A percentile compares a stretch with the other conserved stretches of the same genome.
These are phyloP conservation scores for Blastomyces emzantsi DNA, from an alignment of 2,329 filamentous ascomycete genomes.

Conservation along the genomic window DNA sequence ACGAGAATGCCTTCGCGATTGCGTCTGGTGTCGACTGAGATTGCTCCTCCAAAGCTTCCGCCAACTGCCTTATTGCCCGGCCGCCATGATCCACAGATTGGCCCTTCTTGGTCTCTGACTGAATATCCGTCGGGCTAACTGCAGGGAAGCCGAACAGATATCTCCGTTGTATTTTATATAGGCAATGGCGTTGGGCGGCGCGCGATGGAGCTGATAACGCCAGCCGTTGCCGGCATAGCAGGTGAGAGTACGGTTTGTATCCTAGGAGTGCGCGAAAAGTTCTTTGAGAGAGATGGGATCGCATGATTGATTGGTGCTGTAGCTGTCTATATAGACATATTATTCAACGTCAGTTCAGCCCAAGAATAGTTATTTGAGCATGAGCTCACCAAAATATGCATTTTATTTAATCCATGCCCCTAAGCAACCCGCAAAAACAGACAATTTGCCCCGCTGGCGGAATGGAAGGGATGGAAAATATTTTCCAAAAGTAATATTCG, in stretches of 20 bases:
- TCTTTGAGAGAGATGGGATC: slow-evolving; percentile 36
- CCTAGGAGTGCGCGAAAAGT: slow-evolving; percentile 39
- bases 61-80: slow-evolving; percentile 59
- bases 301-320: slow-evolving; percentile 26
- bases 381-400: slow-evolving; percentile 10
- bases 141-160: slow-evolving; percentile 51
- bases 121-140: slow-evolving; percentile 34
- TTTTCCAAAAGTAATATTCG: not conserved
- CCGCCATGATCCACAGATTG: slow-evolving; percentile 43
- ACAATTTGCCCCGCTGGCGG: not conserved
- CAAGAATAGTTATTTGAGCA: not conserved
- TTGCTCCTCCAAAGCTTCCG: slow-evolving; percentile 52
- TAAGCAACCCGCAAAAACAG: not conserved
- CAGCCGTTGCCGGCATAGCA: slow-evolving; percentile 30
- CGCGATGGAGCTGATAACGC: slow-evolving; percentile 25
- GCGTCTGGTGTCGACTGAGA: slow-evolving; percentile 54
- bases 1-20: slow-evolving; percentile 55
- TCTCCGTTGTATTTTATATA: slow-evolving; percentile 37
- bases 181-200: slow-evolving; percentile 24
- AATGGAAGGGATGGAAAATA: not conserved
- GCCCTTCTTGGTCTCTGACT: slow-evolving; percentile 28
- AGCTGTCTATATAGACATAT: not conserved
- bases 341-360: not conserved
- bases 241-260: slow-evolving; percentile 35
- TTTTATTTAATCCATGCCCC: slow-evolving; percentile 12